These are phyloP conservation scores for Xylariaceae sp. DNA, from an alignment of 2,329 filamentous ascomycete genomes.

Conservation along the genomic window DNA sequence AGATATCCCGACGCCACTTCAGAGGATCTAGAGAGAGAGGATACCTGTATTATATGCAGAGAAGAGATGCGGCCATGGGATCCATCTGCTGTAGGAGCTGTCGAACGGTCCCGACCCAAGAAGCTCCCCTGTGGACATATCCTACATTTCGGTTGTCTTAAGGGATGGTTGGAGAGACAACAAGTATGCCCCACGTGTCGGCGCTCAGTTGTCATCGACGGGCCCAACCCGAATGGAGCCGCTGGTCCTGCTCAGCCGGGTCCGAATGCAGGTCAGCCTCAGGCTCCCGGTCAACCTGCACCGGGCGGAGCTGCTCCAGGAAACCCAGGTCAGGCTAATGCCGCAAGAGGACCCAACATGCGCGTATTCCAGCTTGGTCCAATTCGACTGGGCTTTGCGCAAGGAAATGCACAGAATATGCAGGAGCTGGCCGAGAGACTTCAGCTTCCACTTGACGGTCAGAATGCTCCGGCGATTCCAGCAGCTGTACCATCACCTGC, in stretches of 20 bases:
- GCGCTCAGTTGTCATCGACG: conserved; percentile 71
- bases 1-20: conserved; percentile 86
- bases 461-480: conserved; percentile 21
- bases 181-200: conserved; percentile 96
- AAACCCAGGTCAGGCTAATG: conserved; percentile 34
- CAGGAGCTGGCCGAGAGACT: conserved; percentile 66
- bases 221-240: conserved; percentile 35
- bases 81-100: conserved; percentile 59
- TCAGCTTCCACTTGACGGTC: conserved; percentile 41
- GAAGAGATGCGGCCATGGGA: conserved; percentile 91
- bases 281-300: conserved; percentile 26
- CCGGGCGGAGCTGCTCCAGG: conserved; percentile 25
- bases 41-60: conserved; percentile 95
- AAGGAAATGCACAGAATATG: conserved; percentile 61
- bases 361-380: conserved; percentile 72
- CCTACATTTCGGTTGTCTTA: conserved; percentile 87
- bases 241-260: conserved; percentile 28
- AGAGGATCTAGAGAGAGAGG: conserved; percentile 80
- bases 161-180: conserved; percentile 95
- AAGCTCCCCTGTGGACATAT: conserved; percentile 97
- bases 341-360: conserved; percentile 42
- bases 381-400: conserved; percentile 72
- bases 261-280: conserved; percentile 31
- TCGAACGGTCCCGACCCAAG: conserved; percentile 85
- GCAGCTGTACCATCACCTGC: conserved; percentile 11